Conservation (phyloP, 2,329 filamentous ascomycete genomes). For the Leptographium radiaticola region DNA sequence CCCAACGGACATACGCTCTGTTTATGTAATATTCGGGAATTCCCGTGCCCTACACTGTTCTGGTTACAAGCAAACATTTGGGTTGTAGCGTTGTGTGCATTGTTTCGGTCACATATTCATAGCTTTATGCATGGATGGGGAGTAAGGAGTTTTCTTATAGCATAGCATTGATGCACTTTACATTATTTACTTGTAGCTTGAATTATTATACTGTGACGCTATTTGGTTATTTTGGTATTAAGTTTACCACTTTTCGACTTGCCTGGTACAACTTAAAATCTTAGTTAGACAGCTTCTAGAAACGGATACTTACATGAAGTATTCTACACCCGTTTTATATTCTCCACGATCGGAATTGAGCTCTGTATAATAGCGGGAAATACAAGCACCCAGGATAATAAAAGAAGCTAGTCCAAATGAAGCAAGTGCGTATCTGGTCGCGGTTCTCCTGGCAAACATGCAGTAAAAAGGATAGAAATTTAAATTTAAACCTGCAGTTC, state of each 20-base stretch:
- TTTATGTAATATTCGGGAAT: not conserved
- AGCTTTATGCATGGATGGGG: not conserved
- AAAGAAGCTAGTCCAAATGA: slow-evolving; percentile 1
- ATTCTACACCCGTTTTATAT: too few species aligned
- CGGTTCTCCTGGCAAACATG: slow-evolving; percentile 3
- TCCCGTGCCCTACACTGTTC: not conserved
- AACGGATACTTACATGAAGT: too few species aligned
- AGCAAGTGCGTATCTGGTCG: not conserved
- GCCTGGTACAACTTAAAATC: too few species aligned
- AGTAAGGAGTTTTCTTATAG: not conserved
- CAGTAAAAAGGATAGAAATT: not conserved
- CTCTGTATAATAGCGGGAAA: too few species aligned
- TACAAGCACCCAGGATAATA: not conserved
- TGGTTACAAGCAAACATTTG: not conserved
- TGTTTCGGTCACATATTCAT: not conserved
- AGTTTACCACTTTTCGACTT: not conserved
- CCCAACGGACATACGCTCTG: too few species aligned
- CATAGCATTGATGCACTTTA: too few species aligned
- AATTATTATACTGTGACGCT: not conserved
- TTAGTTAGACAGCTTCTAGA: too few species aligned
- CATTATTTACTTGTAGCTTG: not conserved
- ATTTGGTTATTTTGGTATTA: not conserved
- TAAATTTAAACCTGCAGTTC: not conserved
- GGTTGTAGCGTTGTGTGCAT: not conserved
- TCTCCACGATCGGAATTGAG: too few species aligned